Conservation (phyloP, 164 flowering plant species). For the Vitis rupestris region DNA sequence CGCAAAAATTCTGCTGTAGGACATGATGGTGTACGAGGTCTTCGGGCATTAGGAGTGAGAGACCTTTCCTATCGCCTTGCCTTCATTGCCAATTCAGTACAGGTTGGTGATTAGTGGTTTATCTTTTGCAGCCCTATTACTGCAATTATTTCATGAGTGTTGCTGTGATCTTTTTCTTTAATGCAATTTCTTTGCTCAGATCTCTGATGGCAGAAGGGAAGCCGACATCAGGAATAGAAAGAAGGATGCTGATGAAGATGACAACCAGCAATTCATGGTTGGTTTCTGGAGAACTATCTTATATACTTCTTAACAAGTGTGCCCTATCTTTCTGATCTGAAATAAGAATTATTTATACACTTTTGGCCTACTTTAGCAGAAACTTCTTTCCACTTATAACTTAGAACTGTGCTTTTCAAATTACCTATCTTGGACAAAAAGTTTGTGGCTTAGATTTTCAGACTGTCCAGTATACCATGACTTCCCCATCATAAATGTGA, state of each 20-base stretch:
- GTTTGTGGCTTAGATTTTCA: no score
- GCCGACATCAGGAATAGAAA: conserved; percentile 66
- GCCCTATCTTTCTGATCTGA: background rate
- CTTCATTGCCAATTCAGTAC: conserved; percentile 95
- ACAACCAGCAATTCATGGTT: conserved; percentile 65
- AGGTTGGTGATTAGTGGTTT: conserved; percentile 44
- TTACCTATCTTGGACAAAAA: no score
- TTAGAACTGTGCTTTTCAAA: no score
- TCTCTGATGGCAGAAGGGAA: conserved; percentile 78
- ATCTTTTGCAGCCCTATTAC: background rate
- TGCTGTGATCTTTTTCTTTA: background rate
- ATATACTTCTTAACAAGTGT: background rate
- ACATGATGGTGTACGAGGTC: conserved; percentile 85
- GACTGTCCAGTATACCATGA: no score
- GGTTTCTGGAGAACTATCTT: conserved; percentile 13
- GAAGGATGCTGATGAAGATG: conserved; percentile 78
- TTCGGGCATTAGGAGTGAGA: conserved; percentile 92
- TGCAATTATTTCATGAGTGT: background rate
- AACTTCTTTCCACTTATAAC: background rate
- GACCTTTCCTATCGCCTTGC: conserved; percentile 94
- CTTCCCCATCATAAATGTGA: no score
- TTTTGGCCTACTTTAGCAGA: background rate
- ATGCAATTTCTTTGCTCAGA: conserved; percentile 33
- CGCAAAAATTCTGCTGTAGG: conserved; percentile 47
- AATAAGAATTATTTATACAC: background rate